Base-by-base conservation (phyloP, 495 filamentous ascomycete species). In the Tuber umbilicatum region DNA sequence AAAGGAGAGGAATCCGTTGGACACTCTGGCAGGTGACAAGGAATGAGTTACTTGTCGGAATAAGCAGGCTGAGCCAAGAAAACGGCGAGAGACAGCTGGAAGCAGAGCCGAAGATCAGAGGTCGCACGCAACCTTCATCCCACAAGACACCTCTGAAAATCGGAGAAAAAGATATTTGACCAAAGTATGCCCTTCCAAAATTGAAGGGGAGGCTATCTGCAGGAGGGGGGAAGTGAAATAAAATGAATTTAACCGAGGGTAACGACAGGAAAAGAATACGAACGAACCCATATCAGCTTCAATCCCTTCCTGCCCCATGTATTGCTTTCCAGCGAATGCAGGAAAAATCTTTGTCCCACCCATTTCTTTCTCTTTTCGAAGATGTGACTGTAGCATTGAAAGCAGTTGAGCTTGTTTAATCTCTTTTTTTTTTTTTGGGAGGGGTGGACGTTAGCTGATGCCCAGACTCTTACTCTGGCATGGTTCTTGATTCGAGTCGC, bases 251-350 rank as follows among this genome's bases (percentile, higher is more conserved):
- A 73, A 38, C 55, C 41, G 43, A 31, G 67, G 37, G 72, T 60
- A 38, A 68, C 14, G 14, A 35, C n/a, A 43, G n/a, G 70, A 50
- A 69, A 45, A 19, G 69, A 74, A 69, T 55, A 64, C 75, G 50
- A 45, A 64, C 75, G 50, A 45, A 70, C 73, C 68, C 31, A 76
- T 68, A 42, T 70, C 75, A 75, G 73, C 75, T 76, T 76, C 72
- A 74, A 75, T 75, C 50, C 70, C 73, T 64, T 75, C 31, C 27
- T 75, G 27, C 31, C 64, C 45, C 67, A 75, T 41, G 39, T 64
- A 75, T 45, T 19, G 55, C 16, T 64, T 55, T 35, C 71, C 74
- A 38, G 70, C 72, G 74, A 55, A 75, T 67, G 74, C 74, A n/a
- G 71, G 73, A 67, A 68, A 64, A 38, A 74, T 75, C 43, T 75